phyloP scores from a whole-genome alignment of 106 monocot genomes.

The Dendrobium catenatum region DNA sequence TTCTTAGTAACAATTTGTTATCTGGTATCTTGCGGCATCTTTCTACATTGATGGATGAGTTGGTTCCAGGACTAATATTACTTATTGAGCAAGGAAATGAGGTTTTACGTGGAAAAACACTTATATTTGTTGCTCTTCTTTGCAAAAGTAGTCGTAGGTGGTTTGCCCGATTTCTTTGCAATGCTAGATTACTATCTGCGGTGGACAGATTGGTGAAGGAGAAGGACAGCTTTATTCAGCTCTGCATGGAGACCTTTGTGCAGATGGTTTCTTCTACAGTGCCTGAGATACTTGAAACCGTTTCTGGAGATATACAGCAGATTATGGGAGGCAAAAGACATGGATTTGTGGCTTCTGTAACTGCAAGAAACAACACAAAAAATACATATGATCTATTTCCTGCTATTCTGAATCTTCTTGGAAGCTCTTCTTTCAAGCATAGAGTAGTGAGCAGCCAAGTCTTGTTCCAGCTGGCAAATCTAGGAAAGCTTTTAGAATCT shows the following conservation, averaged over 20 bases:
- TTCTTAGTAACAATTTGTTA: constrained; percentile 38
- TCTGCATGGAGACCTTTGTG: constrained; percentile 72
- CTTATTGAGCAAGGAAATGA: constrained; percentile 86
- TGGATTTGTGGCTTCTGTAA: constrained; percentile 36
- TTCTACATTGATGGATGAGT: constrained; percentile 57
- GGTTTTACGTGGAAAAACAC: constrained; percentile 82
- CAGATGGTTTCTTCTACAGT: constrained; percentile 46
- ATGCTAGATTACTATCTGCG: constrained; percentile 58
- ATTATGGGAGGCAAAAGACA: constrained; percentile 72
- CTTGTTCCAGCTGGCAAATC: constrained; percentile 68
- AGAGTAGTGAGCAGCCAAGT: constrained; percentile 55
- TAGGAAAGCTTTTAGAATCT: constrained; percentile 72
- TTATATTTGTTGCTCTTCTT: constrained; percentile 78
- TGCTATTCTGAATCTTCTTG: constrained; percentile 90
- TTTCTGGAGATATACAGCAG: constrained; percentile 74
- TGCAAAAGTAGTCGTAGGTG: constrained; percentile 88
- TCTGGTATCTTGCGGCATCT: constrained; percentile 50
- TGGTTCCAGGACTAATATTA: constrained; percentile 59
- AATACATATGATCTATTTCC: constrained; percentile 64
- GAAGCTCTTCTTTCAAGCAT: constrained; percentile 72
- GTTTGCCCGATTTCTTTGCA: constrained; percentile 82
- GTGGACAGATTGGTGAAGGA: constrained; percentile 80
- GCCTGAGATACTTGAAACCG: constrained; percentile 67
- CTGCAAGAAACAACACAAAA: constrained; percentile 56
- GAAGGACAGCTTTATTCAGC: constrained; percentile 63